Evolutionary conservation across 2,329 filamentous ascomycete genomes (phyloP).

Genomic region (Venturia nashicola): DNA sequence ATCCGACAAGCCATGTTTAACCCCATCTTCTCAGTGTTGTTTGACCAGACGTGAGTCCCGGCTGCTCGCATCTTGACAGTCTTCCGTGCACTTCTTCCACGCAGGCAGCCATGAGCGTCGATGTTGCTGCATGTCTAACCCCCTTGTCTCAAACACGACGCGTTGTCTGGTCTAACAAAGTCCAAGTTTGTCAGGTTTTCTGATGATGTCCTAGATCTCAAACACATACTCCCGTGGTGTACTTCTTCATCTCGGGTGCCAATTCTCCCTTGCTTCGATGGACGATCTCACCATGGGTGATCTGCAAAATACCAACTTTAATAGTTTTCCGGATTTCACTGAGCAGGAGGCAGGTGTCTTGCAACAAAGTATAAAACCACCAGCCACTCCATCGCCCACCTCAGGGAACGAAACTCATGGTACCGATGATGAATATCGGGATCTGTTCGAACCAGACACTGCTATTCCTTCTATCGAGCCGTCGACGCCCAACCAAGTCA

Average conservation of each 20-base stretch:
- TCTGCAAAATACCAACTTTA: background rate
- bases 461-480: background rate
- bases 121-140: background rate
- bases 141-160: background rate
- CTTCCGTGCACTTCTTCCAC: background rate
- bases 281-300: constrained; percentile 1
- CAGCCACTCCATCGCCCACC: background rate
- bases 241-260: background rate
- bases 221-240: background rate
- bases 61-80: background rate
- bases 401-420: background rate
- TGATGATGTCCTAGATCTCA: background rate
- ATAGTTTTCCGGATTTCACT: background rate
- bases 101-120: constrained; percentile 1
- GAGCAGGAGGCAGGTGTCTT: background rate
- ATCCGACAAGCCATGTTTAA: background rate
- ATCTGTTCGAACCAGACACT: background rate
- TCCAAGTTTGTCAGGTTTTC: background rate
- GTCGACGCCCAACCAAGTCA: background rate
- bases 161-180: background rate
- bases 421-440: background rate
- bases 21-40: background rate
- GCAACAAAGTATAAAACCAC: background rate
- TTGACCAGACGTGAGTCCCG: background rate
- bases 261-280: background rate